A percentile compares a stretch with the other conserved stretches of the same genome.
Conservation (phyloP, 352 stramenopile species). For the Phytophthora kernoviae region DNA sequence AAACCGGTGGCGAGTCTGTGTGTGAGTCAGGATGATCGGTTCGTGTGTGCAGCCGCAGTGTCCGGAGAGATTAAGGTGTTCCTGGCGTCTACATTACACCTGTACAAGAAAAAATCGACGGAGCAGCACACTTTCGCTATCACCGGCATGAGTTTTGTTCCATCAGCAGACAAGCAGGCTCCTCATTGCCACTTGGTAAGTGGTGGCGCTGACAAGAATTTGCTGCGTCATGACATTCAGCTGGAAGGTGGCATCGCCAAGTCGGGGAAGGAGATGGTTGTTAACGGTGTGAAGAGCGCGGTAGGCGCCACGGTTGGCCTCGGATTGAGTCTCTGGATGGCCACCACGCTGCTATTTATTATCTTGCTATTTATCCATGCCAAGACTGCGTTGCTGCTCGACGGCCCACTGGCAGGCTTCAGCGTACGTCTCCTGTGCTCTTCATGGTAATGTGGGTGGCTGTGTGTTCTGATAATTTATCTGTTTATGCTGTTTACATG, state of each 20-base stretch:
- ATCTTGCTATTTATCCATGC: constrained; percentile 80
- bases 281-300: constrained; percentile 31
- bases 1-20: constrained; percentile 81
- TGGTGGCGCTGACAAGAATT: constrained; percentile 74
- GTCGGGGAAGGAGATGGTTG: constrained; percentile 42
- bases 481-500: neutral
- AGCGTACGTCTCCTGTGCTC: constrained; percentile 35
- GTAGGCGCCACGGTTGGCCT: constrained; percentile 46
- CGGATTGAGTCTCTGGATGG: constrained; percentile 54
- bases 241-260: constrained; percentile 61
- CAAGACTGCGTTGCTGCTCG: constrained; percentile 54
- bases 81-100: constrained; percentile 41
- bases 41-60: constrained; percentile 73
- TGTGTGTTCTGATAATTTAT: constrained; percentile 13
- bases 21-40: constrained; percentile 72
- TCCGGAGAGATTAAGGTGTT: constrained; percentile 80
- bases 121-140: constrained; percentile 83
- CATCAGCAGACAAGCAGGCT: constrained; percentile 35
- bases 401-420: constrained; percentile 56
- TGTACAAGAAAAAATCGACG: constrained; percentile 58
- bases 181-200: constrained; percentile 61
- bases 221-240: constrained; percentile 70
- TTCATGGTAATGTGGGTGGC: neutral
- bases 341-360: constrained; percentile 63
- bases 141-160: constrained; percentile 80